Conservation (phyloP, 495 filamentous ascomycete species). For the Podospora pseudoanserina region DNA sequence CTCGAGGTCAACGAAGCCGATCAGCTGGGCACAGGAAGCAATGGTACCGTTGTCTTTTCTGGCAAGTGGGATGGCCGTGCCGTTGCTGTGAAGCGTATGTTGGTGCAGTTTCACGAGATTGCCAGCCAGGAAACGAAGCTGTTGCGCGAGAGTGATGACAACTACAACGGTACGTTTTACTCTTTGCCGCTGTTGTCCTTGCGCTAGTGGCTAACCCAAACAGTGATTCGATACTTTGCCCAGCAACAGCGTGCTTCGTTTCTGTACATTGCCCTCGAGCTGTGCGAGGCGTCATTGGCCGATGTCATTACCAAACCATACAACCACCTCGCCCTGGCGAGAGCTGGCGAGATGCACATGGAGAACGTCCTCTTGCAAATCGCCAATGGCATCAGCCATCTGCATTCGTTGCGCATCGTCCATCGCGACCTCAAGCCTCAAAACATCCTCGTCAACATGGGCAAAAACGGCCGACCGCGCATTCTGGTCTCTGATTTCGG, state of each 20-base stretch:
- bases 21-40: conserved; percentile 75
- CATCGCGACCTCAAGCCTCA: conserved; percentile 97
- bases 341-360: conserved; percentile 53
- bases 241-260: conserved; percentile 87
- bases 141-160: conserved; percentile 88
- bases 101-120: conserved; percentile 90
- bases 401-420: conserved; percentile 90
- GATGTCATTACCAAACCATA: conserved; percentile 74
- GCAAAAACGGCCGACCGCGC: conserved; percentile 60
- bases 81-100: conserved; percentile 95
- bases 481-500: conserved; percentile 96
- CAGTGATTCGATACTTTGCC: conserved; percentile 90
- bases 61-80: conserved; percentile 86
- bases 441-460: conserved; percentile 78
- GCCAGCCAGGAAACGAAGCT: conserved; percentile 90
- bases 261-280: conserved; percentile 91
- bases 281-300: conserved; percentile 90
- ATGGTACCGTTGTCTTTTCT: conserved; percentile 80
- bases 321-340: conserved; percentile 45
- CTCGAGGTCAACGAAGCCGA: conserved; percentile 69
- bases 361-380: conserved; percentile 78
- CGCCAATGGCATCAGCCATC: conserved; percentile 76
- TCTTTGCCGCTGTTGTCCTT: background rate
- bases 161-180: conserved; percentile 62
- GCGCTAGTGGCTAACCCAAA: conserved; percentile 22